Conservation (phyloP, 306 rosid species). For the Cicer arietinum region DNA sequence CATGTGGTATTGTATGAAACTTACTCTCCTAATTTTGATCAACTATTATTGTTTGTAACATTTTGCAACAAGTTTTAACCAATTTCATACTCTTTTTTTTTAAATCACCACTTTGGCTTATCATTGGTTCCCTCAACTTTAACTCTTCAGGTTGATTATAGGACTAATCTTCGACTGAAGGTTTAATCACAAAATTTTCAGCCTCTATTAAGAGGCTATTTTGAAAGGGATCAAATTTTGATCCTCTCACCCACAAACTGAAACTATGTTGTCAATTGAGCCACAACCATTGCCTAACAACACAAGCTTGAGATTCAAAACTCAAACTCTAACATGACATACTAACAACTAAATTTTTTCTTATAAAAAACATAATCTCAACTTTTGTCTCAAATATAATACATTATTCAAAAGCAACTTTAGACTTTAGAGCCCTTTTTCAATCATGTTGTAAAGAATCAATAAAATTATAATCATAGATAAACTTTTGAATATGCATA, state of each 20-base stretch:
- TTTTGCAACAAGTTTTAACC: neutral
- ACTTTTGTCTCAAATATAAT: neutral
- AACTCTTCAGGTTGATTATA: neutral
- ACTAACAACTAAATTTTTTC: no score
- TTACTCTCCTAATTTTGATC: neutral
- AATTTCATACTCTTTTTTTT: neutral
- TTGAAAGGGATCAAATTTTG: neutral
- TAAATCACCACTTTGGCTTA: neutral
- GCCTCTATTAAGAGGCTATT: neutral
- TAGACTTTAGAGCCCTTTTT: neutral
- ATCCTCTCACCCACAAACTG: no score
- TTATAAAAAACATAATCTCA: no score
- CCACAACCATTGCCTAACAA: no score
- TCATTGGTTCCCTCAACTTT: neutral
- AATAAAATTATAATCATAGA: neutral
- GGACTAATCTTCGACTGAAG: neutral
- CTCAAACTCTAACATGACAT: no score
- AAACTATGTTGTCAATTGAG: no score
- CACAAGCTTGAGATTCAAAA: no score
- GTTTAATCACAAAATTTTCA: neutral
- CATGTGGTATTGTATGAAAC: neutral
- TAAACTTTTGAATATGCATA: constrained; percentile 6
- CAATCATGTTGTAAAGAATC: neutral
- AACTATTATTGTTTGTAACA: constrained; percentile 4
- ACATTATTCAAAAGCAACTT: constrained; percentile 9